Percentiles rank a stretch among this genome's conserved stretches.
phyloP scores from a whole-genome alignment of 1,284 basidiomycete genomes.

The Trametes hirsuta region DNA sequence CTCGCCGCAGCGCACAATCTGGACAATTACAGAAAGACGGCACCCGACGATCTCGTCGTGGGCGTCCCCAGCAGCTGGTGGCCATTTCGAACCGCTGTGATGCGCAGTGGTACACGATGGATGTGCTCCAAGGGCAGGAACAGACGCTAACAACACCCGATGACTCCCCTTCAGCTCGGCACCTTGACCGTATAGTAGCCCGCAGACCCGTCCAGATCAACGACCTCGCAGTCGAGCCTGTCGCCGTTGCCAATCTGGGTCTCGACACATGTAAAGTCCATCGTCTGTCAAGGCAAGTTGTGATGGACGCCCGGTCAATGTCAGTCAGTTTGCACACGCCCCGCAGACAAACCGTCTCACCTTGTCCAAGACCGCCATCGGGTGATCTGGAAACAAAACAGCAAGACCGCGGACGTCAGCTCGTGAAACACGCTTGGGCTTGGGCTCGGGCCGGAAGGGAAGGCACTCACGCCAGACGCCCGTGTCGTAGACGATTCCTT shows the following conservation, averaged over 20 bases:
- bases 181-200: constrained; percentile 44
- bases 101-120: neutral
- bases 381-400: constrained; percentile 64
- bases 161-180: constrained; percentile 8
- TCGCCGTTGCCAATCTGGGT: constrained; percentile 82
- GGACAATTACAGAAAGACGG: too few relatives aligned
- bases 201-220: constrained; percentile 50
- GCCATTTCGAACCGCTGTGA: neutral
- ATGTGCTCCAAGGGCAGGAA: neutral
- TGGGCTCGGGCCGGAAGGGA: neutral
- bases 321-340: constrained; percentile 14
- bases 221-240: constrained; percentile 76
- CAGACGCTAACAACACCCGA: neutral
- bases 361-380: constrained; percentile 79
- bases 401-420: neutral
- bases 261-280: constrained; percentile 85
- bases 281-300: constrained; percentile 44
- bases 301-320: constrained; percentile 3
- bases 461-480: constrained; percentile 78
- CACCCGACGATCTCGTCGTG: too few relatives aligned
- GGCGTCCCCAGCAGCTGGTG: neutral
- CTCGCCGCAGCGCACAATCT: too few relatives aligned
- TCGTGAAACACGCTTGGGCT: neutral
- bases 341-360: constrained; percentile 41
- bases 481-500: constrained; percentile 83